phyloP scores from a whole-genome alignment of 169 alveolate genomes.

The Theileria equi region DNA sequence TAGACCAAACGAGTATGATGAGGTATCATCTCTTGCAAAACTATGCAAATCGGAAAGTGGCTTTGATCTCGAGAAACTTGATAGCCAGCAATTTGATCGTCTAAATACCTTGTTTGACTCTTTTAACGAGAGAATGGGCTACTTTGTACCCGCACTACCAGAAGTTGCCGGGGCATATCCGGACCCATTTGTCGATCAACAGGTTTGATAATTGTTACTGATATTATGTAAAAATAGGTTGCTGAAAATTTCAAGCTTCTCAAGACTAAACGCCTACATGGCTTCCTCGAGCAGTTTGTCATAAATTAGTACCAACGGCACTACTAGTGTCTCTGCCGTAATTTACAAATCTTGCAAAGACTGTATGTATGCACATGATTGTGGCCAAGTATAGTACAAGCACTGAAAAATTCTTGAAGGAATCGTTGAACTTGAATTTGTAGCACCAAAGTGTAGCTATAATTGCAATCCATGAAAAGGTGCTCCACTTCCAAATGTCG shows the following conservation, averaged over 20 bases:
- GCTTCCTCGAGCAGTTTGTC: conserved; percentile 1
- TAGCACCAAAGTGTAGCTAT: conserved; percentile 61
- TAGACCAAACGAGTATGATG: conserved; percentile 41
- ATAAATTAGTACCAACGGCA: too few relatives aligned
- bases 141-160: conserved; percentile 37
- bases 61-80: conserved; percentile 24
- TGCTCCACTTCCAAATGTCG: conserved; percentile 52
- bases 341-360: conserved; percentile 33
- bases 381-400: conserved; percentile 44
- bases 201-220: background rate
- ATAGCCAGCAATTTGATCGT: conserved; percentile 7
- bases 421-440: conserved; percentile 39
- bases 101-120: conserved; percentile 11
- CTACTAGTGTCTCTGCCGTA: too few relatives aligned
- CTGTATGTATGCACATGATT: conserved; percentile 22
- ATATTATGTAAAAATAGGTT: background rate
- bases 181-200: conserved; percentile 6
- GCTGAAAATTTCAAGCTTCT: background rate
- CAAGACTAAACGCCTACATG: background rate
- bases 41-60: conserved; percentile 33
- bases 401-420: conserved; percentile 45
- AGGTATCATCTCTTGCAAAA: conserved; percentile 36
- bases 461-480: conserved; percentile 43
- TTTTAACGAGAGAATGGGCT: conserved; percentile 41
- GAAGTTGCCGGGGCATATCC: conserved; percentile 12